These are phyloP conservation scores for Cronartium ribicola DNA, from an alignment of 1,284 basidiomycete species.

Conservation along the genomic window DNA sequence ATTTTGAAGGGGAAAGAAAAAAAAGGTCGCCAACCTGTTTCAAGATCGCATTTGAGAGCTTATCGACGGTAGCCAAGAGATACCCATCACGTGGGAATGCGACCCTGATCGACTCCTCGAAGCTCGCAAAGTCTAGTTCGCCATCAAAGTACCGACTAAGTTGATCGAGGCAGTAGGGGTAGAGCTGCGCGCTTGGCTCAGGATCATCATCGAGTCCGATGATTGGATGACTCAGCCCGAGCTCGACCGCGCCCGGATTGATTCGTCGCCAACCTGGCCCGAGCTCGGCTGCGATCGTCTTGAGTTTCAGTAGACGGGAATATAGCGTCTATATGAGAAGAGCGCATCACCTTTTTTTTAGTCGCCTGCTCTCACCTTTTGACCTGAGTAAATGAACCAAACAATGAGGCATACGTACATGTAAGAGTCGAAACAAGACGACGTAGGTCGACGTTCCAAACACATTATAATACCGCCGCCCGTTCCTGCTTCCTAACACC, in stretches of 20 bases:
- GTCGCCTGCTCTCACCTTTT: not conserved
- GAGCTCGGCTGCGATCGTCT: constrained; percentile 16
- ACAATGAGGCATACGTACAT: constrained; percentile 23
- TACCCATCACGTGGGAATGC: constrained; percentile 31
- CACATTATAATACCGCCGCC: constrained; percentile 26
- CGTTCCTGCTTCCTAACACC: not conserved
- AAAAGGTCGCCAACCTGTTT: constrained; percentile 20
- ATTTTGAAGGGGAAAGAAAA: not conserved
- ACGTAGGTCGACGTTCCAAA: constrained; percentile 41
- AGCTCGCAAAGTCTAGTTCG: constrained; percentile 28
- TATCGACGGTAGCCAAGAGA: constrained; percentile 33
- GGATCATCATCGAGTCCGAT: constrained; percentile 39
- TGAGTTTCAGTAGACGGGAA: constrained; percentile 27
- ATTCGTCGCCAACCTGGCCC: constrained; percentile 35
- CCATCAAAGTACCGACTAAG: constrained; percentile 34
- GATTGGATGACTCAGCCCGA: constrained; percentile 35
- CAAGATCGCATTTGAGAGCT: constrained; percentile 32
- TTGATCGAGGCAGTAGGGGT: constrained; percentile 34
- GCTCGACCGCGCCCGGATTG: constrained; percentile 41
- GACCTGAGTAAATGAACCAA: not conserved
- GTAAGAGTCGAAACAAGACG: constrained; percentile 24
- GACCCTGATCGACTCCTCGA: constrained; percentile 37
- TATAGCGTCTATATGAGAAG: constrained; percentile 21
- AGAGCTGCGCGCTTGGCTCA: constrained; percentile 18
- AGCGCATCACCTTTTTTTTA: not conserved